These are phyloP conservation scores for Diaporthe sp. DNA, from an alignment of 2,329 filamentous ascomycete genomes.

Conservation along the genomic window DNA sequence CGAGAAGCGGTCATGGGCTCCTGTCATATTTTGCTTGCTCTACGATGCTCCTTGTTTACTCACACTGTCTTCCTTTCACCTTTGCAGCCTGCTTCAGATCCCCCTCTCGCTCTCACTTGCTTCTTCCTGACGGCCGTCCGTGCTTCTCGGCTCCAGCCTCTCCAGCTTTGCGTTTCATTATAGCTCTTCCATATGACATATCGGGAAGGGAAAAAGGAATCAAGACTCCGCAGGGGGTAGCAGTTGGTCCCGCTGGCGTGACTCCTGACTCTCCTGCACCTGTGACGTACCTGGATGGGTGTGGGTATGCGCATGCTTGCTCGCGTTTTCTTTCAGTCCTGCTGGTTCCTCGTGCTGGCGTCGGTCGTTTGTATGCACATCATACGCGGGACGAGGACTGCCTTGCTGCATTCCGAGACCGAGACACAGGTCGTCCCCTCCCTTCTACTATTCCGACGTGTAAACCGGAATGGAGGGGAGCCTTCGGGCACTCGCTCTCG, in stretches of 20 bases:
- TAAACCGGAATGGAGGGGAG: background rate
- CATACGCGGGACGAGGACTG: conserved; percentile 24
- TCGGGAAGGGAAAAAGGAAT: conserved; percentile 17
- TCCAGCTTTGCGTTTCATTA: background rate
- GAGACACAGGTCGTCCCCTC: conserved; percentile 13
- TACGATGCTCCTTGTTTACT: background rate
- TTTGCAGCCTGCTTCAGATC: background rate
- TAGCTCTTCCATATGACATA: conserved; percentile 17
- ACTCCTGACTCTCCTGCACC: conserved; percentile 31
- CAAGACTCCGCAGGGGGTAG: conserved; percentile 23
- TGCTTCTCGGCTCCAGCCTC: conserved; percentile 10
- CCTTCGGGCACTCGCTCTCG: background rate
- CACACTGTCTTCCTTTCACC: conserved; percentile 9
- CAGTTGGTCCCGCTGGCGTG: conserved; percentile 2
- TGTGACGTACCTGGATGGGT: conserved; percentile 1
- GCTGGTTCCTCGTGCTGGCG: background rate
- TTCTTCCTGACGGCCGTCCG: conserved; percentile 26
- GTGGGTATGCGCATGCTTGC: conserved; percentile 7
- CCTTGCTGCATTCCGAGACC: conserved; percentile 34
- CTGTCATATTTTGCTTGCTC: background rate
- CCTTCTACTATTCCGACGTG: conserved; percentile 24
- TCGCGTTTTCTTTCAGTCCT: conserved; percentile 18
- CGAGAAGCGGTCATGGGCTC: background rate
- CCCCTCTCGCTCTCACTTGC: conserved; percentile 15
- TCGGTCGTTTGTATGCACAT: conserved; percentile 33